These are phyloP conservation scores for Penicillium canariense DNA, from an alignment of 495 filamentous ascomycete species.

Conservation along the genomic window DNA sequence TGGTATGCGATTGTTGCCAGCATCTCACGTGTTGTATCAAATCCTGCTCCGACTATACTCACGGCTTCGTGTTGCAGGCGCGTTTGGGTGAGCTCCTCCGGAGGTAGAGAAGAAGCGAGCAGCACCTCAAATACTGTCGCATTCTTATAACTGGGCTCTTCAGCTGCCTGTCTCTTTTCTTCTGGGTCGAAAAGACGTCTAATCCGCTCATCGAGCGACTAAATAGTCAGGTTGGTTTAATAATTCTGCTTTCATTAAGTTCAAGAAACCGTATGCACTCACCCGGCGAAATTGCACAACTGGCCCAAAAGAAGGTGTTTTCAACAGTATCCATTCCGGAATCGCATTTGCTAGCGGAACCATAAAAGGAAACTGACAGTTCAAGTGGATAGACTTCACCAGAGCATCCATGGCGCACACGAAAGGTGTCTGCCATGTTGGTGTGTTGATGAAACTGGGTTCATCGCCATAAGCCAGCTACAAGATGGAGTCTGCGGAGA, in stretches of 20 bases:
- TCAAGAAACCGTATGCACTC: not conserved
- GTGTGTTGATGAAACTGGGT: slow-evolving; percentile 8
- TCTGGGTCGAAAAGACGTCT: not conserved
- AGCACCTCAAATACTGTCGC: slow-evolving; percentile 44
- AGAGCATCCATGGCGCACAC: slow-evolving; percentile 12
- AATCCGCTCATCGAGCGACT: not conserved
- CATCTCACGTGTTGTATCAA: slow-evolving; percentile 34
- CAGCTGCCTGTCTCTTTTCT: not conserved
- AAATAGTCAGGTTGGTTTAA: not conserved
- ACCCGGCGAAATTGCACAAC: not conserved
- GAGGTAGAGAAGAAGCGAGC: slow-evolving; percentile 25
- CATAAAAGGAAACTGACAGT: not conserved
- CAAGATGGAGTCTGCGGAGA: not conserved
- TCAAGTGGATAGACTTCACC: slow-evolving; percentile 13
- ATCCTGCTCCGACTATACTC: slow-evolving; percentile 37
- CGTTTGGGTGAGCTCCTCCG: slow-evolving; percentile 26
- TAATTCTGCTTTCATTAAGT: not conserved
- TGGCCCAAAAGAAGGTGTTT: not conserved
- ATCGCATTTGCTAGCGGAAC: not conserved
- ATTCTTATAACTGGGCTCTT: too few species aligned
- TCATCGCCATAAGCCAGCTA: slow-evolving; percentile 6
- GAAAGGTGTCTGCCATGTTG: slow-evolving; percentile 12
- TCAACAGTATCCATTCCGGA: not conserved
- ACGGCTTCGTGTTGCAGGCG: slow-evolving; percentile 40
- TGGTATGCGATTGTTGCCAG: not conserved